Evolutionary conservation across 192 early-diverging fungal genomes (phyloP).

Genomic region (Kappamyces sp.): DNA sequence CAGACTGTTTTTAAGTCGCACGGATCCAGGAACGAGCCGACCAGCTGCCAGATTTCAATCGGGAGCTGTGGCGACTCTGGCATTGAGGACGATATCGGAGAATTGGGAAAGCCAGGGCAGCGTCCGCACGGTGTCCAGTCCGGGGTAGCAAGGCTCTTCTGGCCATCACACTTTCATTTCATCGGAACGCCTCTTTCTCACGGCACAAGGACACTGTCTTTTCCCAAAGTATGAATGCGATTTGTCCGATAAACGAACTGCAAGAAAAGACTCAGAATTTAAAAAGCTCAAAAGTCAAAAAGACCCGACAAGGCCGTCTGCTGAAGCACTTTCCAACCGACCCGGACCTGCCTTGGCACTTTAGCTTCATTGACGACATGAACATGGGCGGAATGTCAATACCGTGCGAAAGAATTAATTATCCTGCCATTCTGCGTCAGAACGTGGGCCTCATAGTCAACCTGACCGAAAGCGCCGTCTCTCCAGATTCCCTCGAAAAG

Average conservation of each 20-base stretch:
- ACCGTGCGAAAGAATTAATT: conserved; percentile 39
- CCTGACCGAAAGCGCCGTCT: conserved; percentile 36
- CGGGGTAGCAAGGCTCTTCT: neutral
- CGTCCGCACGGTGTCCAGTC: neutral
- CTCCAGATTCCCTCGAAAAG: conserved; percentile 8
- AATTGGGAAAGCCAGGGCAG: neutral
- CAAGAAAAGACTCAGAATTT: neutral
- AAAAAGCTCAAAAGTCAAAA: neutral
- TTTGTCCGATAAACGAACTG: neutral
- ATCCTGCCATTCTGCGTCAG: conserved; percentile 22
- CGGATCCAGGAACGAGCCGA: conserved; percentile 1
- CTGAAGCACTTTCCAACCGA: conserved; percentile 31
- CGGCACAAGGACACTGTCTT: neutral
- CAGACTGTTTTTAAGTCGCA: conserved; percentile 1
- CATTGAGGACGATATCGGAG: neutral
- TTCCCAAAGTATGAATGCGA: neutral
- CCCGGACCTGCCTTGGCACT: conserved; percentile 40
- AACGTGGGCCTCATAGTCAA: conserved; percentile 44
- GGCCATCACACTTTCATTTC: neutral
- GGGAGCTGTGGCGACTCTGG: conserved; percentile 4
- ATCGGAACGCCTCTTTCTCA: neutral
- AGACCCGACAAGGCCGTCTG: neutral
- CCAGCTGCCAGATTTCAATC: conserved; percentile 13
- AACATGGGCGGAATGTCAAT: conserved; percentile 36
- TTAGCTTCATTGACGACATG: conserved; percentile 39